Percentiles rank a stretch among this genome's conserved stretches.
These are phyloP conservation scores for Rhizophlyctis rosea DNA, from an alignment of 192 early-diverging fungal genomes.

Conservation along the genomic window DNA sequence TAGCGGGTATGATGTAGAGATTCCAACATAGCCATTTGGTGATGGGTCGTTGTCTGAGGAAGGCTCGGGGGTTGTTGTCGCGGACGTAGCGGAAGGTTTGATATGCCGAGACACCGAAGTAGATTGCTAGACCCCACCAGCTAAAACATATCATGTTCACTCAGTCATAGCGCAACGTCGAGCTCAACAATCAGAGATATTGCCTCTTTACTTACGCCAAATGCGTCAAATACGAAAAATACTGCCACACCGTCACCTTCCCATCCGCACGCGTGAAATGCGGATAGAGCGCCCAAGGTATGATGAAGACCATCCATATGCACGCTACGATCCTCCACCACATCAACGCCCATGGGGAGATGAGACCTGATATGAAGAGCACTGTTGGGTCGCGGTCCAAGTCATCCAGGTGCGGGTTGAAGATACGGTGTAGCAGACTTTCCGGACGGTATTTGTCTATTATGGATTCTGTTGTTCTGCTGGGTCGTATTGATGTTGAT, in stretches of 20 bases:
- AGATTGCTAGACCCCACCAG: not conserved
- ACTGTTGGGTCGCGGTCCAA: slow-evolving; percentile 11
- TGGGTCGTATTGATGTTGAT: too few species aligned
- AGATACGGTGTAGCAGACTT: not conserved
- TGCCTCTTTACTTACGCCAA: slow-evolving; percentile 10
- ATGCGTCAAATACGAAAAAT: slow-evolving; percentile 24
- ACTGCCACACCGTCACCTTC: not conserved
- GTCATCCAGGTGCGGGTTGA: slow-evolving; percentile 17
- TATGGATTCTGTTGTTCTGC: too few species aligned
- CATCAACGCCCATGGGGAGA: slow-evolving; percentile 4
- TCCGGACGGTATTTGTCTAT: too few species aligned
- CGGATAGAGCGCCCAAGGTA: slow-evolving; percentile 8
- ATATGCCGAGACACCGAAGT: slow-evolving; percentile 4
- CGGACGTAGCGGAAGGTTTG: slow-evolving; percentile 13
- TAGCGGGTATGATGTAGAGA: slow-evolving; percentile 28
- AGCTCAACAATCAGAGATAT: not conserved
- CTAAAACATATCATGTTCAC: not conserved
- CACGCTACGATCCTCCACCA: not conserved
- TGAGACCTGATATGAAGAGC: slow-evolving; percentile 9
- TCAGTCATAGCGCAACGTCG: not conserved
- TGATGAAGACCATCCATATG: slow-evolving; percentile 14
- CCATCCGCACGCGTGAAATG: too few species aligned
- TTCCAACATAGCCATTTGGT: slow-evolving; percentile 31
- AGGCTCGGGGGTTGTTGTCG: slow-evolving; percentile 6
- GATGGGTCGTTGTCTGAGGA: slow-evolving; percentile 4